A percentile compares a stretch with the other conserved stretches of the same genome.
These are phyloP conservation scores for Flaveria floridana DNA, from an alignment of 140 eudicot species.

Conservation along the genomic window DNA sequence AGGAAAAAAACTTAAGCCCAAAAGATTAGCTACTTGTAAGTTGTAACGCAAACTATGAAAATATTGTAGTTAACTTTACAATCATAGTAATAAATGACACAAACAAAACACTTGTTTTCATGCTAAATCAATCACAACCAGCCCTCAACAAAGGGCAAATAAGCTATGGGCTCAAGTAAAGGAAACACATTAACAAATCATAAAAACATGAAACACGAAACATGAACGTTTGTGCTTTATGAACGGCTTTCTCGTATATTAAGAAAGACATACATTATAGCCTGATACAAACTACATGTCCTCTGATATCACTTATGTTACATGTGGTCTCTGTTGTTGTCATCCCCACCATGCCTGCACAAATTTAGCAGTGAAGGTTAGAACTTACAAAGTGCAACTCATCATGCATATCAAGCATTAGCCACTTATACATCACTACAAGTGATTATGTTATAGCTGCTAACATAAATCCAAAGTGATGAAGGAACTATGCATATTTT, in stretches of 20 bases:
- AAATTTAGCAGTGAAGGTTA: conserved; percentile 20
- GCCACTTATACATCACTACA: neutral
- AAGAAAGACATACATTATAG: conserved; percentile 20
- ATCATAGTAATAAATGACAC: conserved; percentile 22
- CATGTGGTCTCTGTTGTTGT: conserved; percentile 43
- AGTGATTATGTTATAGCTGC: neutral
- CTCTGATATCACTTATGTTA: conserved; percentile 26
- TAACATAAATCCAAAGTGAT: neutral
- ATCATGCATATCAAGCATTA: conserved; percentile 5
- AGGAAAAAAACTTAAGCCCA: neutral
- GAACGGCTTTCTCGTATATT: conserved; percentile 29
- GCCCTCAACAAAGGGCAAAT: conserved; percentile 25
- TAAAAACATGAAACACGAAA: neutral
- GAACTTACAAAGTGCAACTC: neutral
- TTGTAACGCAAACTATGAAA: conserved; percentile 7
- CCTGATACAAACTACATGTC: conserved; percentile 26
- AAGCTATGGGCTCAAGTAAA: conserved; percentile 11
- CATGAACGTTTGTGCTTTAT: conserved; percentile 28
- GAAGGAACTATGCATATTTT: neutral
- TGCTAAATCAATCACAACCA: conserved; percentile 27
- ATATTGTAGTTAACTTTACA: conserved; percentile 29
- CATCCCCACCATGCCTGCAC: conserved; percentile 69
- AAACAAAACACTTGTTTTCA: conserved; percentile 34
- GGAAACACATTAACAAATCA: conserved; percentile 13
- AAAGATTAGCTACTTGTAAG: neutral